These are phyloP conservation scores for Fragilaria radians DNA, from an alignment of 108 stramenopile genomes.

Conservation along the genomic window DNA sequence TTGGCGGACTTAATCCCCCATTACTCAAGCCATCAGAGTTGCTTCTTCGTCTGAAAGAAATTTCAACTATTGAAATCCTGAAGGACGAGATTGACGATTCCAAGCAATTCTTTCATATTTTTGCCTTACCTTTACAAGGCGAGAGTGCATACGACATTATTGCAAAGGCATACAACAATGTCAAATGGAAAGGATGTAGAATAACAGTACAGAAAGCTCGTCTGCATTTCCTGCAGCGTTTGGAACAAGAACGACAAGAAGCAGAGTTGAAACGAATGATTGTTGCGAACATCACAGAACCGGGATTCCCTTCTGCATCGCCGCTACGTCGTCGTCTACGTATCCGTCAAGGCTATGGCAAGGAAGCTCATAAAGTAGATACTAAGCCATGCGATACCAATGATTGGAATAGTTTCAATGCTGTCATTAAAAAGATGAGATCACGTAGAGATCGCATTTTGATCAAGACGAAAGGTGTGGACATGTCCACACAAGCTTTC, in stretches of 20 bases:
- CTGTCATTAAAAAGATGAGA: conserved; percentile 12
- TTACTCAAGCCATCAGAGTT: conserved; percentile 55
- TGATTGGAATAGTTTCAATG: conserved; percentile 20
- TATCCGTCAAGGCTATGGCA: conserved; percentile 61
- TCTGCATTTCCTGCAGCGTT: conserved; percentile 64
- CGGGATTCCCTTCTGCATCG: conserved; percentile 17
- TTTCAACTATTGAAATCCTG: conserved; percentile 3
- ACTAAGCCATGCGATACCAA: conserved; percentile 42
- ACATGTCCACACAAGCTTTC: conserved; percentile 1
- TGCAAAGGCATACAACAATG: conserved; percentile 62
- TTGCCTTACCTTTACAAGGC: background rate
- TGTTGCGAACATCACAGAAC: too few relatives aligned
- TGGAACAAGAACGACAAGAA: conserved; percentile 40
- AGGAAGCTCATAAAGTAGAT: conserved; percentile 66
- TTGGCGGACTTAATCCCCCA: conserved; percentile 69
- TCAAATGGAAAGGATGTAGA: conserved; percentile 83
- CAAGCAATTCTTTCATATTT: background rate
- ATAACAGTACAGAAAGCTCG: conserved; percentile 55
- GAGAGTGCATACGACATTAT: background rate
- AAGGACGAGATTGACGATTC: background rate
- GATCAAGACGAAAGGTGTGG: conserved; percentile 7
- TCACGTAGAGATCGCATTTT: conserved; percentile 37
- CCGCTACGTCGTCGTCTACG: conserved; percentile 50
- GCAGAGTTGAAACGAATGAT: conserved; percentile 5
- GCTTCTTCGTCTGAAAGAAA: conserved; percentile 27